A percentile compares a stretch with the other conserved stretches of the same genome.
These are phyloP conservation scores for Vitis rotundifolia DNA, from an alignment of 164 flowering plant genomes.

Conservation along the genomic window DNA sequence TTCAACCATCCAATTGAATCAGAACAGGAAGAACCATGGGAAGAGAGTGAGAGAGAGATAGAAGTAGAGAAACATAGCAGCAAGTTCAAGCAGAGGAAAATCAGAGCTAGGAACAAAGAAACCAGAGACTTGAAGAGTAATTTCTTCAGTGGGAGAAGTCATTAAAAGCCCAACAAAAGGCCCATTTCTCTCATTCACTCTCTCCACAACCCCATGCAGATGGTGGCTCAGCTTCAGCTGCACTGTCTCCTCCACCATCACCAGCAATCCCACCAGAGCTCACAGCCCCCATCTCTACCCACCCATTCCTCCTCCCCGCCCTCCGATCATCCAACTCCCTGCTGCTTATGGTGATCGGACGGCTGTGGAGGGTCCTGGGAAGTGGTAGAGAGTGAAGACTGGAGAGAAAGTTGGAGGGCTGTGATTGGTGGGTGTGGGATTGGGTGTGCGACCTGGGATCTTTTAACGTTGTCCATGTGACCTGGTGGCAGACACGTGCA, in stretches of 20 bases:
- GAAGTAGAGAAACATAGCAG: conserved; percentile 30
- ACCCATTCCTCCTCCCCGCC: not conserved
- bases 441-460: not conserved
- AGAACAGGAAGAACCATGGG: not conserved
- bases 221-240: conserved; percentile 36
- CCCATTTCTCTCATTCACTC: conserved; percentile 37
- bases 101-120: conserved; percentile 27
- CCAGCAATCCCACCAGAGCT: not conserved
- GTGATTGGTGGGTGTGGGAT: not conserved
- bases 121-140: conserved; percentile 24
- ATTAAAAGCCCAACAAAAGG: conserved; percentile 52
- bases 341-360: not conserved
- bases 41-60: not conserved
- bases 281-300: not conserved
- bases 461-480: too few species aligned
- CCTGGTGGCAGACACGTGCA: too few species aligned
- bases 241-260: conserved; percentile 12
- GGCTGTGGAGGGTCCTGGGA: not conserved
- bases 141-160: conserved; percentile 43
- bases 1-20: not conserved
- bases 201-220: conserved; percentile 27
- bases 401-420: too few species aligned
- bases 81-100: conserved; percentile 42
- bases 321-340: not conserved
- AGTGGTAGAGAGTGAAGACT: not conserved